These are phyloP conservation scores for Vitellaria paradoxa DNA, from an alignment of 179 eudicot species.

Conservation along the genomic window DNA sequence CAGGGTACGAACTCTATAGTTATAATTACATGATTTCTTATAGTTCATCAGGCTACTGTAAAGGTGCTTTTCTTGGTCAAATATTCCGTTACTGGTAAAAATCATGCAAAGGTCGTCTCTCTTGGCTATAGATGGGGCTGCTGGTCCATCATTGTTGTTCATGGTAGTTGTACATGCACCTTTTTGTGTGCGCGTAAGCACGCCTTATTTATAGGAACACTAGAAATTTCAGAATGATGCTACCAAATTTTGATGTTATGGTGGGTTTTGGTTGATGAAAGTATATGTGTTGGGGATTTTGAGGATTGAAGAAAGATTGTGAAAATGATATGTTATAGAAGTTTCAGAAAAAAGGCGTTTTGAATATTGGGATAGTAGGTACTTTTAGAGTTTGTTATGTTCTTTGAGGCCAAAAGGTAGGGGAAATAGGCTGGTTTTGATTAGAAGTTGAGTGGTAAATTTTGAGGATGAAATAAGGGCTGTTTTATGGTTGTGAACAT, in stretches of 20 bases:
- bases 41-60: not conserved
- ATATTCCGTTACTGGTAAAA: not conserved
- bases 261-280: not conserved
- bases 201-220: not conserved
- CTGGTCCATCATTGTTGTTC: not conserved
- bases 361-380: not conserved
- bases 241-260: not conserved
- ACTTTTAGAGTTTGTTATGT: not conserved
- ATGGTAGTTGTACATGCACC: not conserved
- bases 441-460: not conserved
- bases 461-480: not conserved
- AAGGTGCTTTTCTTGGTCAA: conserved; percentile 2
- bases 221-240: not conserved
- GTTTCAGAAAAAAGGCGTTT: not conserved
- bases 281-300: not conserved
- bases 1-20: conserved; percentile 54
- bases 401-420: not conserved
- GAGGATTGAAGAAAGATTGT: not conserved
- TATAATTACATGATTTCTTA: not conserved
- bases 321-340: not conserved
- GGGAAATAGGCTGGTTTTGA: not conserved
- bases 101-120: not conserved
- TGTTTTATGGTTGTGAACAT: conserved; percentile 1
- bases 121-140: not conserved
- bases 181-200: not conserved